Base-by-base conservation (phyloP, 768 basidiomycete species). In the Cantharellus anzutake region DNA sequence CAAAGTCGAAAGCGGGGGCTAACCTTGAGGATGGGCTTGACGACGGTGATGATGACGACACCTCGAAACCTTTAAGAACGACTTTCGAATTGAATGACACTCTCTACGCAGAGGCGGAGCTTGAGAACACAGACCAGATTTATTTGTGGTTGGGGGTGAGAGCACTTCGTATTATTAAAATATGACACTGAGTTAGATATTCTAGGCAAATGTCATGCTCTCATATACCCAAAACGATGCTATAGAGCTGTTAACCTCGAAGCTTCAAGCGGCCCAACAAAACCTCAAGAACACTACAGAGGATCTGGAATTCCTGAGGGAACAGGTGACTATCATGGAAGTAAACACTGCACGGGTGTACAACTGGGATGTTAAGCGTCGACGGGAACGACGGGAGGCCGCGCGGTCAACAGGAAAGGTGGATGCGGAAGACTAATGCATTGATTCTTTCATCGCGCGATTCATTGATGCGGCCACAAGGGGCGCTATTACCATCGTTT, bases 61-160 rank as follows among this genome's bases (percentile, higher is more conserved):
- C 65, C 5, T 66, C 70, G 52, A 79, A 80, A 63, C 77, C 83
- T 11, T 67, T 93, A 60, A 82, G 73, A 59, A 91, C 90, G 0
- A 86, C 91, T 0, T 99, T 93, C 66, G 96, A 99, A 69, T 76
- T 99, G 60, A 94, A 92, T 64, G 94, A 98, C 66, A 98, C 94
- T 14, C 76, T 98, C 0, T 98, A 80, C 64, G 91, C 92, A 3
- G 89, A 94, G 66, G 94, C 93, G 3, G 81, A 86, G 63, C 73
- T 97, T 2, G 81, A 88, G 62, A 41, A 34, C 20, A 84, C 83
- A 0, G 92, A 94, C 59, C 82, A 83, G 0, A 93, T 98, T 5
- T 92, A 82, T 66, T 74, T 99, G 37, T 99, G 96, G 94, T 81
- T 99, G 20, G 94, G 94, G 39, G 93, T 97, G 72, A 67, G 85